Base-by-base conservation (phyloP, 2,329 filamentous ascomycete species). In the Penicillium sp. region DNA sequence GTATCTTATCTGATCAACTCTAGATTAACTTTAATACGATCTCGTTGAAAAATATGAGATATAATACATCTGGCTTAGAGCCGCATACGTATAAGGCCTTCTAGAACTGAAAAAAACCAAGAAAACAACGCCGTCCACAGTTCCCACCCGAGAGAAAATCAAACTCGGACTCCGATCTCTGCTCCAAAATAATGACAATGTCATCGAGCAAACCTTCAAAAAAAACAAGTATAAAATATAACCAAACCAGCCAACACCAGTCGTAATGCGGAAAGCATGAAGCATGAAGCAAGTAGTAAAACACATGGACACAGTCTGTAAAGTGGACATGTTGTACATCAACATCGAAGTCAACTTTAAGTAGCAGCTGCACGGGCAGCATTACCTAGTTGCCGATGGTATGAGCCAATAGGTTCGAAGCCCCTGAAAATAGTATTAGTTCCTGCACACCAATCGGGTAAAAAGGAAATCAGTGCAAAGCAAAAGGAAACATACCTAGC, bases 391-490 rank as follows among this genome's bases (percentile, higher is more conserved):
- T 77, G 74, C 46, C 71, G 73, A 68, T 77, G 75, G 55, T 76
- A 77, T 5, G 74, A 75, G 14, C 76, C 74, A 52, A 79, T 79
- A n/a, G 77, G 76, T 66, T 78, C 76, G 60, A 79, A 79, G 16
- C 77, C 77, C 57, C 76, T 79, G 50, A 22, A 60, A 33, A 33
- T 8, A 16, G 25, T 36, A 42, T 62, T 58, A 62, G 59, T 19
- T 22, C 19, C 12, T 19, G 47, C 37, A 9, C 14, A 4, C 12
- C 3, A 7, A 45, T 22, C 22, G 11, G 7, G 14, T 5, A 4
- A 3, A 3, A 28, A 22, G 7, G n/a, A n/a, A n/a, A n/a, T 1
- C 30, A 50, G 2, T 22, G 22, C 19, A 16, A 58, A 19, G 17
- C 35, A 33, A 12, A 33, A n/a, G 8, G 7, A 14, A 36, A 65